Evolutionary conservation across 192 early-diverging fungal genomes (phyloP).

Genomic region (Coemansia sp.): DNA sequence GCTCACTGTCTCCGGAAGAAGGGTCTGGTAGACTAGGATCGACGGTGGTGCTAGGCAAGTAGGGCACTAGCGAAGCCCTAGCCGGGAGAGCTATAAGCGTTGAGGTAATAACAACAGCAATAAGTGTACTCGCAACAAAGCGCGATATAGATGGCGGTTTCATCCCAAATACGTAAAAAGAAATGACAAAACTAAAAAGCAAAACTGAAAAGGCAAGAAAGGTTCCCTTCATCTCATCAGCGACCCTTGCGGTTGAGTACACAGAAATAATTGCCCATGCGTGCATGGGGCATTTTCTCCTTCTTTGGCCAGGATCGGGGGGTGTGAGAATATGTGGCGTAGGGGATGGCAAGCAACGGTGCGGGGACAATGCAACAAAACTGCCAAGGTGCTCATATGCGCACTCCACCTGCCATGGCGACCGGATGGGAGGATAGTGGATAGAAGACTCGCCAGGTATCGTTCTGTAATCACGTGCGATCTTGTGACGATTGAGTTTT

Average conservation of each 20-base stretch:
- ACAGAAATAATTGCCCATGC: not conserved
- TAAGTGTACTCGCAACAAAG: not conserved
- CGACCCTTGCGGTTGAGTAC: not conserved
- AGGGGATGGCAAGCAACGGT: not conserved
- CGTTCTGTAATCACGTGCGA: not conserved
- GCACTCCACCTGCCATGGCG: not conserved
- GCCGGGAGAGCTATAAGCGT: not conserved
- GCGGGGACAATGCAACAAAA: not conserved
- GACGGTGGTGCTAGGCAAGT: not conserved
- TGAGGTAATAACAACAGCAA: not conserved
- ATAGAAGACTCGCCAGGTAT: too few relatives aligned
- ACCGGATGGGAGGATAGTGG: not conserved
- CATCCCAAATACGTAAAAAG: not conserved
- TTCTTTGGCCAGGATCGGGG: not conserved
- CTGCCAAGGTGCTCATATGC: not conserved
- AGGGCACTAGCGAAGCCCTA: not conserved
- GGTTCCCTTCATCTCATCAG: not conserved
- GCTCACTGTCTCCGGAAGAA: not conserved
- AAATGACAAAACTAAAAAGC: not conserved
- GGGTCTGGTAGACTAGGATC: not conserved
- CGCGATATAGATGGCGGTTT: constrained; percentile 1
- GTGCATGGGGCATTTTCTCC: not conserved
- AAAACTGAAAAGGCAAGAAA: not conserved
- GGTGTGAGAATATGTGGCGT: not conserved
- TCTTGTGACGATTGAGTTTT: not conserved